Evolutionary conservation across 768 basidiomycete species (phyloP).

Genomic region (Epithele typhae): DNA sequence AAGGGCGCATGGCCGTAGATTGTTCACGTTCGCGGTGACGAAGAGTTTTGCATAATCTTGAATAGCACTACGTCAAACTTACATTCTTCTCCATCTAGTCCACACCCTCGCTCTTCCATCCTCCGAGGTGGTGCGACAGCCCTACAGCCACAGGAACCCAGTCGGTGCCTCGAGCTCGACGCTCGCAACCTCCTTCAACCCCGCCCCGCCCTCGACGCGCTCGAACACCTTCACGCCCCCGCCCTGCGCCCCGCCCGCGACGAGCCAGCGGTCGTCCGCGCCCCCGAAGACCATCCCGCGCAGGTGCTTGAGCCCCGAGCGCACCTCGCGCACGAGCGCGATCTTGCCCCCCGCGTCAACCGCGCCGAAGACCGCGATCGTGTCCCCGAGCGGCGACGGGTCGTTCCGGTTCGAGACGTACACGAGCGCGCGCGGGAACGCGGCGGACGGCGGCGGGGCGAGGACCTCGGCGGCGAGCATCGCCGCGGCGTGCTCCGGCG

Average conservation of each 20-base stretch:
- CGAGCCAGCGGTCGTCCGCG: constrained; percentile 51
- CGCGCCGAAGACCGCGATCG: constrained; percentile 64
- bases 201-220: constrained; percentile 53
- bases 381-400: constrained; percentile 64
- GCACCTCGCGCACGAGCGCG: constrained; percentile 55
- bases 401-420: constrained; percentile 78
- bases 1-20: too few relatives aligned
- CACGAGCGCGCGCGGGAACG: constrained; percentile 54
- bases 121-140: too few relatives aligned
- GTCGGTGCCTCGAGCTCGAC: constrained; percentile 35
- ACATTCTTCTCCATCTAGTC: too few relatives aligned
- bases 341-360: constrained; percentile 36
- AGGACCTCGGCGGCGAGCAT: constrained; percentile 73
- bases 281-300: constrained; percentile 70
- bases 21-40: too few relatives aligned
- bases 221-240: constrained; percentile 73
- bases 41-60: too few relatives aligned
- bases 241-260: constrained; percentile 60
- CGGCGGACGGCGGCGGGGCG: constrained; percentile 46
- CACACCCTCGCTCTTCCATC: too few relatives aligned
- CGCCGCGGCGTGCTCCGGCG: constrained; percentile 29
- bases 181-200: constrained; percentile 46
- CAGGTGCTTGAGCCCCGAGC: constrained; percentile 65
- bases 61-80: too few relatives aligned
- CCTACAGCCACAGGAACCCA: constrained; percentile 36